Base-by-base conservation (phyloP, 2,329 filamentous ascomycete species). In the Fusarium sp. region DNA sequence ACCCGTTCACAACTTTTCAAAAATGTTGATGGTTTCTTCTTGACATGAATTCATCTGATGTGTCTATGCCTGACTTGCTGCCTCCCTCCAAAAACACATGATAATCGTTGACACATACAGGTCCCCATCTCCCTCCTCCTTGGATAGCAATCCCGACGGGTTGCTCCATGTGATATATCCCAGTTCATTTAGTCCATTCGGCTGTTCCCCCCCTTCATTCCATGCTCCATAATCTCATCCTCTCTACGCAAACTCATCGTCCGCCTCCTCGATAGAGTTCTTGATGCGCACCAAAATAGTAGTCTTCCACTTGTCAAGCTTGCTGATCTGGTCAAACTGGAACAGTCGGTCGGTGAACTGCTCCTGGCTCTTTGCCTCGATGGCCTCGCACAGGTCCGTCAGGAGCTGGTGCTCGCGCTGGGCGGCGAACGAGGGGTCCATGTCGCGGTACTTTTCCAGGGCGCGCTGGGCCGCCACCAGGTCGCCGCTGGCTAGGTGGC, bases 261-360 rank as follows among this genome's bases (percentile, higher is more conserved):
- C 82, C 20, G 82, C 81, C 72, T 83, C 86, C 84, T 96, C 93
- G 78, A 98, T 97, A 63, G 88, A 88, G 78, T 92, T 92, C 91
- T 98, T 98, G 79, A 98, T 89, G 77, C 91, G 90, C 79, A 97
- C 85, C 72, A 98, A 83, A 67, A 98, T 86, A 35, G 93, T 94
- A 60, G 94, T 98, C 92, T 98, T 98, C 96, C 96, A 98, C 86
- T 96, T 96, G 81, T 98, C 95, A 79, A 98, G 85, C 87, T 96
- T 96, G 85, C 92, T 96, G 85, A 98, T 88, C 85, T 97, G 94
- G 82, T 98, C 95, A 80, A 91, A 98, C 82, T 96, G 92, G 87
- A 93, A 97, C 73, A 96, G 84, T 82, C 95, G 95, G 80, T 97
- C 94, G 24, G 93, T 90, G 79, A 97, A 98, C 70, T 89, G 87